These are phyloP conservation scores for Neonothopanus nambi DNA, from an alignment of 1,284 basidiomycete genomes.

Conservation along the genomic window DNA sequence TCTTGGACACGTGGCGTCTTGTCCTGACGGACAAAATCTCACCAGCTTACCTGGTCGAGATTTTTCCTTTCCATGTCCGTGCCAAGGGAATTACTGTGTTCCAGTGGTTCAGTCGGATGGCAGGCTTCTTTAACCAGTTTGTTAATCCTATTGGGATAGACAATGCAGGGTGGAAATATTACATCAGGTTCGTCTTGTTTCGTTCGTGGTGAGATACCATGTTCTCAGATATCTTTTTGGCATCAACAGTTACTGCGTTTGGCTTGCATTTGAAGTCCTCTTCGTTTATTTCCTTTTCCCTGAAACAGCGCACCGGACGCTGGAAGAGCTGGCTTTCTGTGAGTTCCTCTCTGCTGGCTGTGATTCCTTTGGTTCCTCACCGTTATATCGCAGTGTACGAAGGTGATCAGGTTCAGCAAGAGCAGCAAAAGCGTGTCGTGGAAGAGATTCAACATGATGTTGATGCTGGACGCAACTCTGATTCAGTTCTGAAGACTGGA, in stretches of 20 bases:
- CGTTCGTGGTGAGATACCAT: not conserved
- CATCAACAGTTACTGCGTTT: slow-evolving; percentile 43
- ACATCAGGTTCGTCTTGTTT: slow-evolving; percentile 32
- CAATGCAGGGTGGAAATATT: slow-evolving; percentile 45
- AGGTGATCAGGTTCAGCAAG: slow-evolving; percentile 40
- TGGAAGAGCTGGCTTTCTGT: slow-evolving; percentile 65
- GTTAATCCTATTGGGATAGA: slow-evolving; percentile 59
- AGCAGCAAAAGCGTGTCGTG: slow-evolving; percentile 47
- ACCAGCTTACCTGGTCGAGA: slow-evolving; percentile 49
- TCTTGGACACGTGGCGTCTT: not conserved
- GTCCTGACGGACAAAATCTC: not conserved
- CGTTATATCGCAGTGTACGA: slow-evolving; percentile 42
- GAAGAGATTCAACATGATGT: slow-evolving; percentile 32
- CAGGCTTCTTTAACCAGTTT: slow-evolving; percentile 60
- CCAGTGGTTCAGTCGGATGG: slow-evolving; percentile 51
- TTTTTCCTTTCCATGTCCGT: slow-evolving; percentile 52
- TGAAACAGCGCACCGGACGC: slow-evolving; percentile 52
- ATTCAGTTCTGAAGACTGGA: not conserved
- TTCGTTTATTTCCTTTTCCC: slow-evolving; percentile 56
- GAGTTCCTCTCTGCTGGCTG: slow-evolving; percentile 24
- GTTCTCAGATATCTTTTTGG: not conserved
- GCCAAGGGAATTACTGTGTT: slow-evolving; percentile 52
- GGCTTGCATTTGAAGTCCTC: slow-evolving; percentile 44
- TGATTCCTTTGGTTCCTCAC: not conserved
- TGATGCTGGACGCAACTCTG: slow-evolving; percentile 1